Evolutionary conservation across 148 eudicot genomes (phyloP).

Genomic region (Silene latifolia): DNA sequence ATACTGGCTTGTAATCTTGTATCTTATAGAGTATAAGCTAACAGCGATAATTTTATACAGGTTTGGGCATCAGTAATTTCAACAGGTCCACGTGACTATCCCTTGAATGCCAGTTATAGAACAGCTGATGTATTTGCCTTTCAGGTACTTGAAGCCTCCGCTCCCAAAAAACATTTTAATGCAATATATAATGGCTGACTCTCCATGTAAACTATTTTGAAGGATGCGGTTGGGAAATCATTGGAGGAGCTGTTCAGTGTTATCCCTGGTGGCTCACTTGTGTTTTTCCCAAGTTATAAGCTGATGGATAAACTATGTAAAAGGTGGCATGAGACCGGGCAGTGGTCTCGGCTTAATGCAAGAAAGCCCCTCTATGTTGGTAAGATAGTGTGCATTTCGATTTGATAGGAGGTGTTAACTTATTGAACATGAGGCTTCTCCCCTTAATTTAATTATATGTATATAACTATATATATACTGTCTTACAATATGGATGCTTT

Average conservation of each 20-base stretch:
- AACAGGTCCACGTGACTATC: slow-evolving; percentile 64
- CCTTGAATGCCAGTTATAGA: slow-evolving; percentile 86
- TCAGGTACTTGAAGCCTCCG: slow-evolving; percentile 47
- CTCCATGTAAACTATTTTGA: slow-evolving; percentile 27
- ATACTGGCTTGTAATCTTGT: slow-evolving; percentile 5
- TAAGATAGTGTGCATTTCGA: slow-evolving; percentile 30
- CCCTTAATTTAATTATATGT: background rate
- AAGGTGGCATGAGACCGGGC: slow-evolving; percentile 93
- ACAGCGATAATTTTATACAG: slow-evolving; percentile 32
- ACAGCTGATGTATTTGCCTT: slow-evolving; percentile 76
- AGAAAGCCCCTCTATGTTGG: slow-evolving; percentile 83
- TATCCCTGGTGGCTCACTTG: slow-evolving; percentile 92
- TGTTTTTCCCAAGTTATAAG: slow-evolving; percentile 97
- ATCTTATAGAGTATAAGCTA: background rate
- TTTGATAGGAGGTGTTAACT: background rate
- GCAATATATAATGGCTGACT: slow-evolving; percentile 10
- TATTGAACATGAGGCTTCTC: background rate
- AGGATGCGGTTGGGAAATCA: slow-evolving; percentile 82
- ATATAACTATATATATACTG: background rate
- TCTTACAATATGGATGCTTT: background rate
- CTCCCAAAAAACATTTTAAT: background rate
- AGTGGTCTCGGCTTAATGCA: slow-evolving; percentile 81
- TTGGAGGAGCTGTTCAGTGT: slow-evolving; percentile 76
- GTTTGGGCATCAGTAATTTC: slow-evolving; percentile 77
- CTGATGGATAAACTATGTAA: slow-evolving; percentile 83